Evolutionary conservation across 2,329 filamentous ascomycete genomes (phyloP), one percentile per base, ranked within the genome.

Genomic region (Graphilbum fragrans): DNA sequence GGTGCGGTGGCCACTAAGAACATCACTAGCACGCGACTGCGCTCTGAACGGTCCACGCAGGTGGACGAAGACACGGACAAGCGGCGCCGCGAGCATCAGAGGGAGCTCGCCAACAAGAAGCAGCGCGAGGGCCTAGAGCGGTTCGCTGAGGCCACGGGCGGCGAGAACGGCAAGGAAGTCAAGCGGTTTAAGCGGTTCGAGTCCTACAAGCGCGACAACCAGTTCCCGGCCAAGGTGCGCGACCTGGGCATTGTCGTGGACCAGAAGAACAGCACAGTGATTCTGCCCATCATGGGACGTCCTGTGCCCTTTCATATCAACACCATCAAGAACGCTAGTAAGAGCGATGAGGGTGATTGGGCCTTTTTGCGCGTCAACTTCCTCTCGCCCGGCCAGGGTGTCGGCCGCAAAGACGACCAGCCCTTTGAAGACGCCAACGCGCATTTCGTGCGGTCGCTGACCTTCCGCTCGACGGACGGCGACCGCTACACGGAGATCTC

Each of bases 141-240:
- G 48, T 98, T 93, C 57, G 78, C 86, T 34, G 86, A 94, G 55
- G 84, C 85, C 1, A 88, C 83, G 0, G 82, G 80, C 44, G 86
- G 82, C 44, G 72, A 90, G 49, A 92, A 94, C 54, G 92, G 90
- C 27, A 80, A 80, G n/a, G 82, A 92, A 50, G 82, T 93, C 59
- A 96, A 96, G 71, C 94, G 90, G 64, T 96, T 98, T 70, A 96
- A 96, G 68, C 85, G 87, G 42, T 98, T 96, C 56, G 92, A 98
- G 61, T 98, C 92, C 0, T 98, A 98, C 67, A 98, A 96, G 69
- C 79, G 90, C 46, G 92, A 96, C 59, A 94, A 93, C 52, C 90
- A 96, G 60, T 78, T 98, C 41, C 92, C 92, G 2, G 57, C 73
- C 14, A 81, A 79, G 55, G 79, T 94, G 50, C 82, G 83, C 58